phyloP scores from a whole-genome alignment of 768 basidiomycete genomes.

The Pleurotus tuber-regium region DNA sequence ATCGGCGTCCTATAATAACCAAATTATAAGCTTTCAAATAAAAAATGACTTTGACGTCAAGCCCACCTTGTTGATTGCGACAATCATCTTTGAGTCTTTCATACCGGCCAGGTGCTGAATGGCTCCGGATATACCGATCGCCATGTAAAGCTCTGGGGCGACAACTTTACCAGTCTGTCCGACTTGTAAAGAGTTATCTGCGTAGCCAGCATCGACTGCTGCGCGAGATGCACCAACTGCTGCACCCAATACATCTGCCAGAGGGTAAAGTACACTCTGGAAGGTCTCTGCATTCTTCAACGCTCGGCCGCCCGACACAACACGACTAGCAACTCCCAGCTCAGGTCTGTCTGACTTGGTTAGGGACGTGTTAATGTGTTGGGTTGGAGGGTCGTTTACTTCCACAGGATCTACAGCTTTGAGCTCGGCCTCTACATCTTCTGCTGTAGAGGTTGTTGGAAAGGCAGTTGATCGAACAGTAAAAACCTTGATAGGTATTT shows the following conservation, averaged over 20 bases:
- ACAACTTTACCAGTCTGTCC: constrained; percentile 99
- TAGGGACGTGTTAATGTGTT: constrained; percentile 71
- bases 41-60: neutral
- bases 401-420: constrained; percentile 64
- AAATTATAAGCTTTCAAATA: constrained; percentile 11
- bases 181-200: constrained; percentile 97
- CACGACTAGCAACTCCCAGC: constrained; percentile 79
- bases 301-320: constrained; percentile 94
- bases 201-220: constrained; percentile 97
- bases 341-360: constrained; percentile 93
- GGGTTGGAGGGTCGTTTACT: constrained; percentile 52
- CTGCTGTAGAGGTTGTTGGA: constrained; percentile 56
- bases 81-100: constrained; percentile 99
- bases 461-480: constrained; percentile 94
- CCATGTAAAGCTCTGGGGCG: constrained; percentile 94
- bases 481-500: constrained; percentile 86
- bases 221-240: constrained; percentile 98
- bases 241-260: constrained; percentile 91
- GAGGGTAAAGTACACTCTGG: constrained; percentile 77
- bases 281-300: constrained; percentile 96
- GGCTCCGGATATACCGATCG: constrained; percentile 95
- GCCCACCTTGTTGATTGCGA: constrained; percentile 91
- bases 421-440: constrained; percentile 53
- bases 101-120: constrained; percentile 99
- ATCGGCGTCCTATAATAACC: constrained; percentile 72